Evolutionary conservation across 352 stramenopile species (phyloP).

Genomic region (Pythium sp.): DNA sequence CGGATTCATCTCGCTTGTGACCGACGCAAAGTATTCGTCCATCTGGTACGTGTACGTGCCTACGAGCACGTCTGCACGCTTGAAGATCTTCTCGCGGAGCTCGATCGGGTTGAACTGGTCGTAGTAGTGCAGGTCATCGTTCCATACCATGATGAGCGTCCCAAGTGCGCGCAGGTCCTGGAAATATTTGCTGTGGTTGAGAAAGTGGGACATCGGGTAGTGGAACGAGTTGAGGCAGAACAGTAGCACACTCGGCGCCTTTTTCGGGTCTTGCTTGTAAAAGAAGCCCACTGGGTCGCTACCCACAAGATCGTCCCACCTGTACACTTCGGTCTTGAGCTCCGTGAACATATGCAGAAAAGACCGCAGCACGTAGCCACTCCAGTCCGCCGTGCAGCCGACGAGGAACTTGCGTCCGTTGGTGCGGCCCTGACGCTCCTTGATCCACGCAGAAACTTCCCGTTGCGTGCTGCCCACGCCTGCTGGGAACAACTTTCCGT

Average conservation of each 20-base stretch:
- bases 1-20: constrained; percentile 43
- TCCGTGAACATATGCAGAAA: constrained; percentile 67
- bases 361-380: constrained; percentile 61
- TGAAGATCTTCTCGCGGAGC: constrained; percentile 64
- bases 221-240: constrained; percentile 80
- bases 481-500: constrained; percentile 41
- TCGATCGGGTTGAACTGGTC: constrained; percentile 67
- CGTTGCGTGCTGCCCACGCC: constrained; percentile 34
- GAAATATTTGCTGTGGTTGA: constrained; percentile 64
- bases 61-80: constrained; percentile 59
- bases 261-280: constrained; percentile 58
- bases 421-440: constrained; percentile 53
- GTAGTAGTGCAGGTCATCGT: constrained; percentile 78
- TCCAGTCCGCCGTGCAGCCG: constrained; percentile 59
- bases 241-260: constrained; percentile 62
- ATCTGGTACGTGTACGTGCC: constrained; percentile 78
- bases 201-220: constrained; percentile 60
- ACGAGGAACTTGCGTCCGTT: constrained; percentile 75
- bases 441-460: constrained; percentile 62
- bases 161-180: constrained; percentile 61
- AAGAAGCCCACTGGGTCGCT: constrained; percentile 56
- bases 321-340: constrained; percentile 52
- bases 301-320: constrained; percentile 64
- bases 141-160: constrained; percentile 73
- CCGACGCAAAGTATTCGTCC: constrained; percentile 71